Conservation (phyloP, 352 stramenopile genomes). For the Phytophthora melonis region DNA sequence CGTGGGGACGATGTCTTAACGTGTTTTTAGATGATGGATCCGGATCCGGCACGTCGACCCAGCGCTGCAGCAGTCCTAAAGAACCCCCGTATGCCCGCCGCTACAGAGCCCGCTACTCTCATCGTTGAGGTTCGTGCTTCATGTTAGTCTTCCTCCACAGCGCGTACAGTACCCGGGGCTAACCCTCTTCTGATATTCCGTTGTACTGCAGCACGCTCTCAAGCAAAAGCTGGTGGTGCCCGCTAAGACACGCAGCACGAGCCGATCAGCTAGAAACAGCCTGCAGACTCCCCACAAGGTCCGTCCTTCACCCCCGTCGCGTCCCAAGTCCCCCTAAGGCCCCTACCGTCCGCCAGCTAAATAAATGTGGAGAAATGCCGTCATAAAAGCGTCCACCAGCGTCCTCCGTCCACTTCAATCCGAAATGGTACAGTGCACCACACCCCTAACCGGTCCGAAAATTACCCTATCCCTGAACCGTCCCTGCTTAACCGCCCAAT, state of each 20-base stretch:
- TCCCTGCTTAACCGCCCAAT: constrained; percentile 22
- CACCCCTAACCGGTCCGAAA: constrained; percentile 19
- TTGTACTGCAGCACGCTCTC: constrained; percentile 28
- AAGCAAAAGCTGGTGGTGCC: constrained; percentile 40
- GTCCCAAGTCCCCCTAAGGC: neutral
- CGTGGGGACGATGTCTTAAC: neutral
- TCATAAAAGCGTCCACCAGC: neutral
- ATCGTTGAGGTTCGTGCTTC: constrained; percentile 39
- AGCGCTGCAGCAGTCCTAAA: constrained; percentile 52
- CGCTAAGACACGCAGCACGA: constrained; percentile 37
- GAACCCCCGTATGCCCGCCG: constrained; percentile 29
- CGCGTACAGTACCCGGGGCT: too few relatives aligned
- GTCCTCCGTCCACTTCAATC: neutral
- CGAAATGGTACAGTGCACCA: constrained; percentile 10
- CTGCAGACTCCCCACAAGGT: constrained; percentile 42
- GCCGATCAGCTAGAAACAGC: constrained; percentile 32
- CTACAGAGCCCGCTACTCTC: constrained; percentile 23
- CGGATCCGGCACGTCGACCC: constrained; percentile 49
- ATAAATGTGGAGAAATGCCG: constrained; percentile 3
- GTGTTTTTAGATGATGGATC: constrained; percentile 67
- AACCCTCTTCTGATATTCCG: neutral
- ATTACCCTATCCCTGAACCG: constrained; percentile 27
- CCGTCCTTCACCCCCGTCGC: constrained; percentile 10
- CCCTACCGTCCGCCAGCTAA: neutral
- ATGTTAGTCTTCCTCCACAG: neutral